Base-by-base conservation (phyloP, 1,284 basidiomycete species). In the Pascua sp. region DNA sequence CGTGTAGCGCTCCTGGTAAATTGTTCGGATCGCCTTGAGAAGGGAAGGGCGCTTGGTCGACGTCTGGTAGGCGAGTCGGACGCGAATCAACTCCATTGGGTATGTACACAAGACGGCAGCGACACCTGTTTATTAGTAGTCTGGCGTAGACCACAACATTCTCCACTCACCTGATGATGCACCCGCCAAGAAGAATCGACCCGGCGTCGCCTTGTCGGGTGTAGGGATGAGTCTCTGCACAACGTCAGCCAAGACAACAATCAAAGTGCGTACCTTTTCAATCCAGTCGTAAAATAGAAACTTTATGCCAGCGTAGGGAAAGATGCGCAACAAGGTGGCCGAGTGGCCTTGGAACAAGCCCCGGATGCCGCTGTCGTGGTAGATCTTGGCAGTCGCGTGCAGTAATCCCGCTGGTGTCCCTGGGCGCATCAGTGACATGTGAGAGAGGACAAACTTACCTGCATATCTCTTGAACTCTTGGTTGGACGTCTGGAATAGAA, bases 251-350 rank as follows among this genome's bases (percentile, higher is more conserved):
- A 1, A 38, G 45, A 51, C 37, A 51, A 47, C 24, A 32, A 57
- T 63, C 44, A 55, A 53, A 15, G 5, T 7, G 76, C 84, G 67
- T 67, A 90, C 87, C 66, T 84, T 79, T 78, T 89, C 89, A 54
- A 89, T 79, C 75, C 89, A 86, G 77, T 98, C 94, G 75, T 98
- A 99, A 3, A 91, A 86, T 88, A 98, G 94, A 72, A 94, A 99
- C 78, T 97, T 98, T 77, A 98, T 90, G 51, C 89, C 92, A 42
- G 96, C 96, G 74, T 98, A 96, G 0, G 96, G 95, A 73, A 98
- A 97, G 56, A 85, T 83, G 41, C 84, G 72, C 45, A 84, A 65
- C 45, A 85, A 80, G 5, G 95, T 98, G 32, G 91, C 90, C 24
- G 90, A 91, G 76, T 99, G 95, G 2, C 96, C 96, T 80, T 97